Evolutionary conservation across 306 rosid species (phyloP).

Genomic region (Nissolia schottii): DNA sequence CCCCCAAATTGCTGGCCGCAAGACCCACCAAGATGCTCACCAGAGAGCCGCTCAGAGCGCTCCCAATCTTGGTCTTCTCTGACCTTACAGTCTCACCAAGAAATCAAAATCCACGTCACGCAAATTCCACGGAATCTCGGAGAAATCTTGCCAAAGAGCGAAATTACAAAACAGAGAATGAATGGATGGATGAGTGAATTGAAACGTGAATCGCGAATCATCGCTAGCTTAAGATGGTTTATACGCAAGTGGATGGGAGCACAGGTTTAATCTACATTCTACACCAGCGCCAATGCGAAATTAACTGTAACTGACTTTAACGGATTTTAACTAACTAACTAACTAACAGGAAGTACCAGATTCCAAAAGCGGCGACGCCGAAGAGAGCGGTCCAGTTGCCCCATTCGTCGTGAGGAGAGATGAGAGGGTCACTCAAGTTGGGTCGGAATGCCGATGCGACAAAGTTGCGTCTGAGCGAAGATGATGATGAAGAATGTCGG

Average conservation of each 20-base stretch:
- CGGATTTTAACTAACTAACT: no score
- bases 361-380: conserved; percentile 59
- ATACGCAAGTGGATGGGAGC: no score
- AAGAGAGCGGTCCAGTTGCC: conserved; percentile 70
- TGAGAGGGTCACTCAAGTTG: conserved; percentile 42
- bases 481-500: not conserved
- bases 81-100: no score
- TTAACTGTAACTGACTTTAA: no score
- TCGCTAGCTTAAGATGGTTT: no score
- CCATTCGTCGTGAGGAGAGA: conserved; percentile 67
- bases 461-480: not conserved
- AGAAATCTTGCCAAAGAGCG: no score
- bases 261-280: no score
- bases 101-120: not conserved
- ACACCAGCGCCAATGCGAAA: no score
- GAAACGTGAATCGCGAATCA: no score
- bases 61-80: conserved; percentile 39
- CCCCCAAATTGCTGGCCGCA: conserved; percentile 64
- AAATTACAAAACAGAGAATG: not conserved
- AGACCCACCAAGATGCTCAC: conserved; percentile 65
- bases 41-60: conserved; percentile 64
- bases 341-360: conserved; percentile 49
- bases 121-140: not conserved
- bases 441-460: conserved; percentile 9
- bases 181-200: no score